Evolutionary conservation across 306 rosid species (phyloP), one percentile per base, ranked within the genome.

Genomic region (Vigna unguiculata): DNA sequence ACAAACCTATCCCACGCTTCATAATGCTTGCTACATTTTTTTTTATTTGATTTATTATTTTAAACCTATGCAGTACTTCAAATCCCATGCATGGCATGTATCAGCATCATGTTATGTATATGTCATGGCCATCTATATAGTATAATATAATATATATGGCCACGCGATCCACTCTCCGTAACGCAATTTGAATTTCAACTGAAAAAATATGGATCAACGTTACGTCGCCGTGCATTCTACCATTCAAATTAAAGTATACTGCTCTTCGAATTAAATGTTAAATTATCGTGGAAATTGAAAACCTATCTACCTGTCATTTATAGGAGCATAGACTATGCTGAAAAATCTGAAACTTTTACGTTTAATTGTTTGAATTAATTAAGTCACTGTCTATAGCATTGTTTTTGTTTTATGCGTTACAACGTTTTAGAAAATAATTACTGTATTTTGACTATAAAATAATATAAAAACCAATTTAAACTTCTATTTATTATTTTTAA

Each of bases 1-100:
- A 63, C 51, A 6, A 6, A 38, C 68, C 68, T n/a, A 59, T 61
- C 48, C n/a, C 70, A 41, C 71, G 51, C 71, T 65, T 65, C 71
- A 65, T 65, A 65, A 65, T 41, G 71, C 71, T 5, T 20, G 11
- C 25, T 60, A 9, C 46, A 36, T 34, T 62, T 63, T 38, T n/a
- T 34, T 7, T 38, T 38, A 38, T 38, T 6, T 60, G 8, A 9
- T 36, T 34, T 34, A 30, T 61, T 62, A 7, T 62, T 62, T 62
- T 32, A 14, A 12, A 11, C 15, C 5, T 41, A 28, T 58, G 9
- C 41, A 59, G n/a, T n/a, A n/a, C n/a, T n/a, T n/a, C n/a, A n/a
- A n/a, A 12, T 43, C 15, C 5, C 65, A 28, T 58, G 9, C 41
- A 59, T 59, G 41, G 12, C 58, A 52, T 52, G 5, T 6, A 34